Percentiles rank a stretch among this genome's conserved stretches.
These are phyloP conservation scores for Leccinum griseonigrum DNA, from an alignment of 1,284 basidiomycete species.

Conservation along the genomic window DNA sequence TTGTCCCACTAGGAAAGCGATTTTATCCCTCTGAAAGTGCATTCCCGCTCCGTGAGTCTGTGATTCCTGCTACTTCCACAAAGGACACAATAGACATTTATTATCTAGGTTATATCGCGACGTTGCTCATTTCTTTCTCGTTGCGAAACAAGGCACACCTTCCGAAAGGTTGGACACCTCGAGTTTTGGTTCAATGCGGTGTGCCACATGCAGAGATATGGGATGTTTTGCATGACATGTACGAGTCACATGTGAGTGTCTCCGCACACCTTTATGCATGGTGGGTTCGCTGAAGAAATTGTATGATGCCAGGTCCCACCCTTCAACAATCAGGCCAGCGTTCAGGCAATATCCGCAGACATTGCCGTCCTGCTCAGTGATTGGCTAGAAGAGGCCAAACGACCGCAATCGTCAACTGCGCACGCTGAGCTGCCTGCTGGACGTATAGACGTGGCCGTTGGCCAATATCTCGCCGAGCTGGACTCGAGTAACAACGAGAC, in stretches of 20 bases:
- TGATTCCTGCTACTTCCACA: neutral
- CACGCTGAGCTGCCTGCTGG: conserved; percentile 71
- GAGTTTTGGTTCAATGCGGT: conserved; percentile 73
- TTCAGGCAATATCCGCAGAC: conserved; percentile 75
- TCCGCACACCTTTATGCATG: neutral
- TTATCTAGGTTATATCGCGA: conserved; percentile 61
- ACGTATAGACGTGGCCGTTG: conserved; percentile 65
- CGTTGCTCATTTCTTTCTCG: conserved; percentile 67
- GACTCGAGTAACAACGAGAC: conserved; percentile 58
- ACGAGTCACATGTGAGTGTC: conserved; percentile 73
- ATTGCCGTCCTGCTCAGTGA: conserved; percentile 72
- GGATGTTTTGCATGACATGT: conserved; percentile 84
- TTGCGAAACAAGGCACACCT: conserved; percentile 59
- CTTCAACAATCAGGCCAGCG: conserved; percentile 75
- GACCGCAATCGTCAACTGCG: conserved; percentile 56
- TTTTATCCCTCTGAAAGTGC: conserved; percentile 92
- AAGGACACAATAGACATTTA: conserved; percentile 5
- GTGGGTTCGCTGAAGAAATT: conserved; percentile 3
- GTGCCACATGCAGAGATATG: conserved; percentile 78
- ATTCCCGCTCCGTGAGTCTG: conserved; percentile 75
- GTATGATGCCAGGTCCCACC: conserved; percentile 62
- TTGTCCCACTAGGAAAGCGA: conserved; percentile 74
- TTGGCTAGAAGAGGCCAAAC: conserved; percentile 72
- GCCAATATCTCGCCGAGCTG: conserved; percentile 69
- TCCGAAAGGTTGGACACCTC: conserved; percentile 76